Evolutionary conservation across 73 alveolate species (phyloP).

Genomic region (Paramecium biaurelia): DNA sequence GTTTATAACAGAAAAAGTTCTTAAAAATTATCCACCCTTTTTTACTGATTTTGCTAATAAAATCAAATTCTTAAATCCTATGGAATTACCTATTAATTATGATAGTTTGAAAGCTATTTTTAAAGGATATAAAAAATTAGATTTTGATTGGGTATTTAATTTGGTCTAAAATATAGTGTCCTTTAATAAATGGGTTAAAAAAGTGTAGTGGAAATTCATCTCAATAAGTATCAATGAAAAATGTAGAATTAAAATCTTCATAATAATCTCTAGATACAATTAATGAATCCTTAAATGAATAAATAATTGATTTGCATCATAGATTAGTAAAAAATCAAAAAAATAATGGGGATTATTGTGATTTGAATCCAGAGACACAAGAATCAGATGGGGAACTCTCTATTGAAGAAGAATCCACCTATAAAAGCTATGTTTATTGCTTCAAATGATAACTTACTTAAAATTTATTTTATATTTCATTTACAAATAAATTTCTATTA

Average conservation of each 20-base stretch:
- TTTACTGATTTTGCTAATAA: background rate
- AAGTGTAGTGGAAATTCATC: background rate
- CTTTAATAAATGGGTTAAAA: background rate
- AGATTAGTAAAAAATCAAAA: background rate
- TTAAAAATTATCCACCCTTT: background rate
- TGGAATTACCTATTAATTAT: background rate
- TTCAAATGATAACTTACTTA: background rate
- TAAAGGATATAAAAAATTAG: background rate
- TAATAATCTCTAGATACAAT: background rate
- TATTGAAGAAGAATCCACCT: background rate
- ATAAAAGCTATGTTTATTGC: background rate
- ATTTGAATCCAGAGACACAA: background rate
- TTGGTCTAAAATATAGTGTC: background rate
- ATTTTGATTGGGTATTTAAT: background rate
- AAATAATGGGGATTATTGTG: background rate
- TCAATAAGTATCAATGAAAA: background rate
- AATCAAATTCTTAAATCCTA: background rate
- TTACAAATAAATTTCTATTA: too few species aligned
- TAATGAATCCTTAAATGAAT: background rate
- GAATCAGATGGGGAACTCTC: constrained; percentile 7
- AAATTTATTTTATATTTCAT: too few species aligned
- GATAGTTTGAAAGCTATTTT: background rate
- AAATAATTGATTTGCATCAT: background rate
- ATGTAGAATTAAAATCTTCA: background rate
- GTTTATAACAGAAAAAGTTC: too few species aligned